phyloP scores from a whole-genome alignment of 2,329 filamentous ascomycete species.

The Trichoderma harzianum region DNA sequence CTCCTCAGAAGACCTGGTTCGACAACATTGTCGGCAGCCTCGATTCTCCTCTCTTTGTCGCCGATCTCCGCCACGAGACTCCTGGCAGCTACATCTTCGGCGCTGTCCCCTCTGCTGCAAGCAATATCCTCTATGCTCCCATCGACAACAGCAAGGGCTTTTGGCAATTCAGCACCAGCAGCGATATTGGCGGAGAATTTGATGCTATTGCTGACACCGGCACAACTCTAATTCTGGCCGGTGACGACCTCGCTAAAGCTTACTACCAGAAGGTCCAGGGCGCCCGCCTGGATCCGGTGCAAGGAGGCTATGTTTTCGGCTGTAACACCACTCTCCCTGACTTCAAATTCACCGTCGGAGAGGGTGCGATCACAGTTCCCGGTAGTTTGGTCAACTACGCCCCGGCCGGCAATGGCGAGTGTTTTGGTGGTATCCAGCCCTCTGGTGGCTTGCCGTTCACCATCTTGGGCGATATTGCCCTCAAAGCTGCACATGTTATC shows the following conservation, averaged over 20 bases:
- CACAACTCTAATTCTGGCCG: slow-evolving; percentile 60
- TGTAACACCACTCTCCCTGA: slow-evolving; percentile 45
- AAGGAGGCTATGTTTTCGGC: slow-evolving; percentile 44
- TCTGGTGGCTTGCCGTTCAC: slow-evolving; percentile 44
- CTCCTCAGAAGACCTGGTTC: slow-evolving; percentile 43
- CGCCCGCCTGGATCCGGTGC: slow-evolving; percentile 31
- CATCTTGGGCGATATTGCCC: slow-evolving; percentile 60
- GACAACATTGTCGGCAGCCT: slow-evolving; percentile 29
- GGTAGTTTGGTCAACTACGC: slow-evolving; percentile 53
- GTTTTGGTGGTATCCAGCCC: slow-evolving; percentile 65
- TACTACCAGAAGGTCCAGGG: slow-evolving; percentile 47
- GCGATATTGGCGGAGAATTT: slow-evolving; percentile 27
- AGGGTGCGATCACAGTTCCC: slow-evolving; percentile 52
- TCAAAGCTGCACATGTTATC: slow-evolving; percentile 57
- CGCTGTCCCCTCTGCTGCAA: slow-evolving; percentile 56
- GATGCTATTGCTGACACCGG: slow-evolving; percentile 55
- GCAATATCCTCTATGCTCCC: slow-evolving; percentile 58
- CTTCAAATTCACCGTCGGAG: slow-evolving; percentile 53
- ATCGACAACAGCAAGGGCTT: slow-evolving; percentile 62
- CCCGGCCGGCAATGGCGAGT: slow-evolving; percentile 43
- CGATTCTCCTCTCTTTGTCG: slow-evolving; percentile 56
- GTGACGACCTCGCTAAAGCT: slow-evolving; percentile 45
- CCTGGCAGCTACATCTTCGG: slow-evolving; percentile 71
- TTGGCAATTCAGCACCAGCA: slow-evolving; percentile 46
- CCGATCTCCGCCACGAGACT: slow-evolving; percentile 54